These are phyloP conservation scores for Prunus mongolica DNA, from an alignment of 306 rosid species.

Conservation along the genomic window DNA sequence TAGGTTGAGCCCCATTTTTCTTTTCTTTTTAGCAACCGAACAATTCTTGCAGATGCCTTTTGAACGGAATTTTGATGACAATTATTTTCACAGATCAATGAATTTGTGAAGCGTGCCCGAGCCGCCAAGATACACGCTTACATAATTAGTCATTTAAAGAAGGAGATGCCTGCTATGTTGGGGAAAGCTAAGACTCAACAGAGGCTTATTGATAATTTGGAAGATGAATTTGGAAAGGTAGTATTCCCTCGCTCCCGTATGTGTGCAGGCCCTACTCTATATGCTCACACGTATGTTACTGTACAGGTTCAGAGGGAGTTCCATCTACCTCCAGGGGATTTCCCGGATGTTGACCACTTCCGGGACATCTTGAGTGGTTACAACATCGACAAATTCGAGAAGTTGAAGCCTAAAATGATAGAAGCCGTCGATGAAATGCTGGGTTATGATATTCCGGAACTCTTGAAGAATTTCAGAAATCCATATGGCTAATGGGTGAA, in stretches of 20 bases:
- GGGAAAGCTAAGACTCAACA: conserved; percentile 89
- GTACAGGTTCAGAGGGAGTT: conserved; percentile 78
- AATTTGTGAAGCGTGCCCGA: conserved; percentile 89
- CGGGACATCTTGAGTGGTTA: conserved; percentile 57
- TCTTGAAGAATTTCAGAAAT: conserved; percentile 70
- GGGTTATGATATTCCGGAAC: conserved; percentile 84
- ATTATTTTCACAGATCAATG: conserved; percentile 64
- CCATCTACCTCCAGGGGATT: conserved; percentile 90
- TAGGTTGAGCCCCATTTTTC: neutral
- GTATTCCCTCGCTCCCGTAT: neutral
- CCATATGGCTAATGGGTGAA: conserved; percentile 54
- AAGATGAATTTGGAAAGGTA: conserved; percentile 78
- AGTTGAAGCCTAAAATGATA: conserved; percentile 67
- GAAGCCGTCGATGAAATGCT: conserved; percentile 91
- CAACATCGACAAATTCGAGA: conserved; percentile 82
- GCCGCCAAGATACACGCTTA: conserved; percentile 88
- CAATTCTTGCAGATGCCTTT: neutral
- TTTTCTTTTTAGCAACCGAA: neutral
- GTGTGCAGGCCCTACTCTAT: neutral
- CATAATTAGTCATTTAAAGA: conserved; percentile 81
- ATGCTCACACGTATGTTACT: neutral
- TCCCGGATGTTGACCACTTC: conserved; percentile 74
- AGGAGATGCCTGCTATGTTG: conserved; percentile 86
- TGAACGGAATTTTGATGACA: neutral
- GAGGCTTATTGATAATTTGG: conserved; percentile 69